These are phyloP conservation scores for Ceratobasidium sp. DNA, from an alignment of 1,284 basidiomycete species.

Conservation along the genomic window DNA sequence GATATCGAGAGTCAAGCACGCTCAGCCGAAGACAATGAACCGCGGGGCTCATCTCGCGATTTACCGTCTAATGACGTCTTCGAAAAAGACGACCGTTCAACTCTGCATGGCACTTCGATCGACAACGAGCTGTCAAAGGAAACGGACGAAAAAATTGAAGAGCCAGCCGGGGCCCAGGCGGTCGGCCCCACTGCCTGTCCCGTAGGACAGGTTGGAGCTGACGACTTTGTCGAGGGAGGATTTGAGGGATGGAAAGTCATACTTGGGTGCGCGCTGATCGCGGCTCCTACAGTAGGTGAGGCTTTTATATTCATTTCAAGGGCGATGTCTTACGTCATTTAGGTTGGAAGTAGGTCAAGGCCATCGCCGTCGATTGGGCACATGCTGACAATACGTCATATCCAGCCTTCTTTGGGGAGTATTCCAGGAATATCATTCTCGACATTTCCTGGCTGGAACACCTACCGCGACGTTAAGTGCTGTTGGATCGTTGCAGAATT, in stretches of 20 bases:
- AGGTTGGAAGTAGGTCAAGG: conserved; percentile 26
- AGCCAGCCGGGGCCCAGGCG: conserved; percentile 1
- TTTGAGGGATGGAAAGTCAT: conserved; percentile 39
- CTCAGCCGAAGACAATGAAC: not conserved
- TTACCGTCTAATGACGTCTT: not conserved
- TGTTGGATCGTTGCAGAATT: conserved; percentile 47
- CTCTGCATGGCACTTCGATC: conserved; percentile 6
- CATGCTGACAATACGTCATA: not conserved
- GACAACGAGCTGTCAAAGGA: not conserved
- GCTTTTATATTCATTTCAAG: not conserved
- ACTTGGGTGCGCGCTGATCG: conserved; percentile 29
- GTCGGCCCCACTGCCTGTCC: conserved; percentile 3
- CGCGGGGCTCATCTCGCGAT: not conserved
- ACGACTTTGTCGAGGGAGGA: conserved; percentile 38
- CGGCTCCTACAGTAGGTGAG: conserved; percentile 32
- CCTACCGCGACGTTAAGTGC: conserved; percentile 46
- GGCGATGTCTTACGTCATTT: not conserved
- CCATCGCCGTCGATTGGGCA: not conserved
- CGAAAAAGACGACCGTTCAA: conserved; percentile 32
- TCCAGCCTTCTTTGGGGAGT: conserved; percentile 50
- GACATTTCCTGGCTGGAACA: conserved; percentile 47
- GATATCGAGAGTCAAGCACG: conserved; percentile 23
- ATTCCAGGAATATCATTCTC: conserved; percentile 49
- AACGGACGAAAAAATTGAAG: conserved; percentile 17
- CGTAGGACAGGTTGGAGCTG: conserved; percentile 5